These are phyloP conservation scores for Pichia sp. DNA, from an alignment of 1,139 yeast species.

Conservation along the genomic window DNA sequence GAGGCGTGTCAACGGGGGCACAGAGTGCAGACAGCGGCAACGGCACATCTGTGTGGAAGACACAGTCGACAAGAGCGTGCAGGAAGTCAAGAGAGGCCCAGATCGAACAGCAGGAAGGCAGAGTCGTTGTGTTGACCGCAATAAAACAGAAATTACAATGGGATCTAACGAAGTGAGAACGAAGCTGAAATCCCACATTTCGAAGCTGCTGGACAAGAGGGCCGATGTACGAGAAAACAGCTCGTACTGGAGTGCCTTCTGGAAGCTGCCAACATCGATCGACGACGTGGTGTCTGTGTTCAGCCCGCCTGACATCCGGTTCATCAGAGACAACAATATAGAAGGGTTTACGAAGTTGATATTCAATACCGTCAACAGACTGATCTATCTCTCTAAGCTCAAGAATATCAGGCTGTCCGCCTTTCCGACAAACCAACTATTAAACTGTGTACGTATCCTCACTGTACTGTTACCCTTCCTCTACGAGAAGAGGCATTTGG, in stretches of 20 bases:
- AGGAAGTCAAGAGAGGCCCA: neutral
- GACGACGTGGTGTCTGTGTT: conserved; percentile 56
- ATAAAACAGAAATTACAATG: conserved; percentile 37
- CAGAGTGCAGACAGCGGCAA: neutral
- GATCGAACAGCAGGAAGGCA: neutral
- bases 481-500: conserved; percentile 47
- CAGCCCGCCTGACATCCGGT: conserved; percentile 53
- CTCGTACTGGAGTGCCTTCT: conserved; percentile 52
- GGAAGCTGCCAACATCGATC: conserved; percentile 42
- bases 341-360: conserved; percentile 53
- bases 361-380: conserved; percentile 37
- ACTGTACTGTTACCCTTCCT: conserved; percentile 65
- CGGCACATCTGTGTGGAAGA: neutral
- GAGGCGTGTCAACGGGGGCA: neutral
- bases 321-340: conserved; percentile 54
- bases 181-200: conserved; percentile 57
- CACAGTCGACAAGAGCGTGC: neutral
- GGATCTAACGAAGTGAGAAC: conserved; percentile 68
- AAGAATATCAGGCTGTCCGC: conserved; percentile 9
- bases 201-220: conserved; percentile 55
- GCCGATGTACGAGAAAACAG: conserved; percentile 42
- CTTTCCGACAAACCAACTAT: conserved; percentile 27
- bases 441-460: conserved; percentile 63
- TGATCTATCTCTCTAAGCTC: conserved; percentile 28
- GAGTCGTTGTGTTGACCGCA: neutral